Evolutionary conservation across 768 basidiomycete species (phyloP), one percentile per base, ranked within the genome.

Genomic region (Naganishia onofrii): DNA sequence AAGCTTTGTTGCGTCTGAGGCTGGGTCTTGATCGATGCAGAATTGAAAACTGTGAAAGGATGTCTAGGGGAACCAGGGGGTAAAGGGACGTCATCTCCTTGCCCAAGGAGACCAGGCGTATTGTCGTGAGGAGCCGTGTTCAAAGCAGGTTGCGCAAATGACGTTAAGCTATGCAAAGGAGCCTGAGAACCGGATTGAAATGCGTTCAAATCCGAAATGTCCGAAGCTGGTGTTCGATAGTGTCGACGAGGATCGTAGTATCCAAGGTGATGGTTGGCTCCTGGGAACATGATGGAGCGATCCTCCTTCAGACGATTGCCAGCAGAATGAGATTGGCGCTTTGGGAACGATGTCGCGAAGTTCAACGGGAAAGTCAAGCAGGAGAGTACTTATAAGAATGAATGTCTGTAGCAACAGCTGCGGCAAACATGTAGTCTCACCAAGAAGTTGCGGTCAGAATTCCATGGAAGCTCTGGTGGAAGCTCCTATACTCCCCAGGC

Each of bases 41-140:
- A 44, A 6, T 34, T 28, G 15, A 26, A 63, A 42, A 21, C n/a
- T 42, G 42, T 63, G 60, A 63, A 63, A 63, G 60, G 60, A 63
- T 42, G n/a, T 26, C 38, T 42, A 21, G 23, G 36, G 28, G 60
- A 42, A 29, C 19, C 23, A 63, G 60, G 60, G 36, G 38, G 60
- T n/a, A 63, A 63, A 63, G 60, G 60, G 12, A 26, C 9, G n/a
- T 29, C 26, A 26, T 63, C 21, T 42, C 60, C 60, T 44, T 63
- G 60, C 23, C 36, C 8, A 63, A 26, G 38, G 32, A 9, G 15
- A 34, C 17, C 60, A 46, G 38, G 9, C 12, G 38, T 17, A n/a
- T 1, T 1, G 9, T 17, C 23, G 42, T 29, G 10, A 46, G 5
- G 38, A 1, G 28, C 19, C 12, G 38, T 42, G 60, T 29, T 26